Base-by-base conservation (phyloP, 139 green algal genomes). In the Medakamo hakoo region DNA sequence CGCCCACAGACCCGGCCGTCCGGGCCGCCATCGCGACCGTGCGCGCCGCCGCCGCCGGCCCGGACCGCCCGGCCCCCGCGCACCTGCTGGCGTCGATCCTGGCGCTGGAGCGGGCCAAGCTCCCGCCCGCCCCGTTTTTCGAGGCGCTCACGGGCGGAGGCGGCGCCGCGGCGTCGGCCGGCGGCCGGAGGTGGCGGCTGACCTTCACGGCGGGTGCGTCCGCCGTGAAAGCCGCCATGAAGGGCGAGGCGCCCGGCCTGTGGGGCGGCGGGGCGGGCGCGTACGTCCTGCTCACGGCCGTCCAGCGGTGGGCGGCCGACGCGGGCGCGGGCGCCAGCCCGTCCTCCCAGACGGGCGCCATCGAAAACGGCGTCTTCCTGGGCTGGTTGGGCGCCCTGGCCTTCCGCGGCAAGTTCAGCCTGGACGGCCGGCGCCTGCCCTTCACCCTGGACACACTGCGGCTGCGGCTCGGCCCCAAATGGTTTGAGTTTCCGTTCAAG, bases 381-480 rank as follows among this genome's bases (percentile, higher is more conserved):
- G 40, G 40, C 40, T 52, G 40, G 40, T 52, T 52, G 40, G 40
- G 9, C 40, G 40, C 40, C 40, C 40, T 52, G 9, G 16, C 9
- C 9, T 52, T 52, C 16, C 9, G 16, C 9, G 40, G 40, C 40
- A 9, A 9, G 9, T 52, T 52, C 16, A 16, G 16, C 40, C 9
- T 16, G 40, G 9, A 9, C 16, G 40, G 40, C 40, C 40, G 40
- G 9, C 40, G 40, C 40, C 40, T 70, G 25, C 18, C 20, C 18
- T 74, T 74, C 55, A 52, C 24, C 21, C 71, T 74, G 55, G 26
- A 52, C 30, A 65, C 49, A 23, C 21, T 74, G 24, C 19, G 25
- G 23, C 25, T 74, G 3, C 28, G 56, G 4, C 49, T 74, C 25
- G 68, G 68, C 19, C 68, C 68, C 0, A 63, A 58, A 40, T 55